These are phyloP conservation scores for Begonia peltatifolia DNA, from an alignment of 306 rosid genomes.

Conservation along the genomic window DNA sequence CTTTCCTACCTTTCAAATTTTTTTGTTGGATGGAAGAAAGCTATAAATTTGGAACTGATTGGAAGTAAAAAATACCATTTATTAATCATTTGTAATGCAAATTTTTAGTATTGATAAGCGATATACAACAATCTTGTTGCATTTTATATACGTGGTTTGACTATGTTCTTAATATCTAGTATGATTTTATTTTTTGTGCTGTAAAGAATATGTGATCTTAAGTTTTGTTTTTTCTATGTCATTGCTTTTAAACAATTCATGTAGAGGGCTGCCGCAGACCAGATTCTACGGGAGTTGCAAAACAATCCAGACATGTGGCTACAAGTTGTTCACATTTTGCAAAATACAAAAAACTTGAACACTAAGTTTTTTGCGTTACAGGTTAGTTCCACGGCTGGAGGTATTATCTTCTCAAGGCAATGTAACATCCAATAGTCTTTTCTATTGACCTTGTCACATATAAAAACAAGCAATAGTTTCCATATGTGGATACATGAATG, in stretches of 20 bases:
- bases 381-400: slow-evolving; percentile 28
- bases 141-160: too few species aligned
- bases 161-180: neutral
- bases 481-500: too few species aligned
- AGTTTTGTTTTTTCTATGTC: neutral
- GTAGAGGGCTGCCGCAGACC: slow-evolving; percentile 95
- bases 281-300: slow-evolving; percentile 79
- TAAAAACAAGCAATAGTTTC: too few species aligned
- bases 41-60: too few species aligned
- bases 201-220: neutral
- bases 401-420: neutral
- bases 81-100: too few species aligned
- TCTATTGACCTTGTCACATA: too few species aligned
- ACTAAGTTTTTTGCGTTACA: slow-evolving; percentile 97
- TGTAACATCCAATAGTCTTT: neutral
- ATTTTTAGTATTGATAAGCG: too few species aligned
- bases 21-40: too few species aligned
- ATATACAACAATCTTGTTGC: too few species aligned
- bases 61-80: too few species aligned
- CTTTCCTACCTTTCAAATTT: too few species aligned
- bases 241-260: neutral
- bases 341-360: slow-evolving; percentile 60
- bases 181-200: neutral
- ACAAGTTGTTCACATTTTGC: slow-evolving; percentile 94
- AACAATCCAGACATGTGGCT: slow-evolving; percentile 95